Evolutionary conservation across 1,284 basidiomycete species (phyloP).

Genomic region (Wallemia mellicola): DNA sequence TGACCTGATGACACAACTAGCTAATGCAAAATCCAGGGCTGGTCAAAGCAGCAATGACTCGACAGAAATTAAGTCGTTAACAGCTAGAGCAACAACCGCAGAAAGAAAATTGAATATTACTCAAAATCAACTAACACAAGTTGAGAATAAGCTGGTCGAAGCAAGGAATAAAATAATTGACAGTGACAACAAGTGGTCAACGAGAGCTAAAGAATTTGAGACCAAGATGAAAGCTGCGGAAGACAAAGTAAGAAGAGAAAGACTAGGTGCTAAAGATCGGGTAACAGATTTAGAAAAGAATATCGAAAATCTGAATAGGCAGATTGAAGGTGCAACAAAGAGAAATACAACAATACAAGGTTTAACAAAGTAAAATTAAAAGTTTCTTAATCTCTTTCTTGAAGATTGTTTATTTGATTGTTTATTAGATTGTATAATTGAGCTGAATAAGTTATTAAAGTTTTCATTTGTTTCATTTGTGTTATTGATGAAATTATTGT

Average conservation of each 20-base stretch:
- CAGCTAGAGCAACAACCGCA: conserved; percentile 45
- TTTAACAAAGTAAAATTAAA: too few relatives aligned
- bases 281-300: conserved; percentile 18
- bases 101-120: conserved; percentile 21
- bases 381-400: too few relatives aligned
- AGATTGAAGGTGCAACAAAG: not conserved
- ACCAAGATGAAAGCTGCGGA: conserved; percentile 48
- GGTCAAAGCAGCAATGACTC: conserved; percentile 17
- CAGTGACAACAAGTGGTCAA: conserved; percentile 70
- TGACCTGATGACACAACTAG: conserved; percentile 11
- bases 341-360: not conserved
- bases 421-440: too few relatives aligned
- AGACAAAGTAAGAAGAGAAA: conserved; percentile 78
- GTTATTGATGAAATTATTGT: not conserved
- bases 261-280: conserved; percentile 72
- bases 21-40: conserved; percentile 13
- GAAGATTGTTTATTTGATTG: not conserved
- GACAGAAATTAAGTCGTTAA: conserved; percentile 33
- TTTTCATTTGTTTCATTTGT: too few relatives aligned
- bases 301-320: not conserved
- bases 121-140: conserved; percentile 44
- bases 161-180: conserved; percentile 35
- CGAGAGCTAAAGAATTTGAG: conserved; percentile 71
- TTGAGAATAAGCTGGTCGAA: conserved; percentile 49
- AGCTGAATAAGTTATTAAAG: too few relatives aligned